Base-by-base conservation (phyloP, 805 yeast species). In the Kurtzmaniella fragi region DNA sequence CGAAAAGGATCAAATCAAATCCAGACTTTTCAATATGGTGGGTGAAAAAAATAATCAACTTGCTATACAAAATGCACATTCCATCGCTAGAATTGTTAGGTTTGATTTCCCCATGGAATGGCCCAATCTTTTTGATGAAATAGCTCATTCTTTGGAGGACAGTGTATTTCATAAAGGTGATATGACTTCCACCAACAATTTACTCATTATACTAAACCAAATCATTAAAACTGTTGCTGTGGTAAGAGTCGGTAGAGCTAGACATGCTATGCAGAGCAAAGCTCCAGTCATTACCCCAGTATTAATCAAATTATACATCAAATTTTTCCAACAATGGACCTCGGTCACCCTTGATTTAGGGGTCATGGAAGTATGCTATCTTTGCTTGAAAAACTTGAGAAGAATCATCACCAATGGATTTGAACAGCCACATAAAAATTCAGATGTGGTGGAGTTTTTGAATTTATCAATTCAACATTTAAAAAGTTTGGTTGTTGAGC, bases 71-170 rank as follows among this genome's bases (percentile, higher is more conserved):
- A 84, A 86, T 56, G 95, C 97, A 0, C 84, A 85, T 46, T 82
- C 95, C 0, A 68, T 85, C 5, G 82, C 95, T 1, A 70, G 82
- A 43, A 84, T 93, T 20, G 83, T 85, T 17, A 64, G 97, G 37
- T 68, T 78, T 41, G 99, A 93, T 51, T 93, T 86, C 55, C 97
- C 98, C 0, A 58, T 64, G 2, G 89, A 82, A 34, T 93, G 97
- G 97, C 89, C 95, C 0, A 59, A 73, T 2, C 55, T 93, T 14
- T 84, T 93, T 52, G 90, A 84, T 41, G 81, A 80, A 11, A 44
- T 83, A 1, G 70, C 76, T 33, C 50, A 50, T 3, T 50, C 68
- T 15, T 51, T 83, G 35, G 77, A 67, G 41, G 59, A 66, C 10
- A 70, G 71, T 13, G 67, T 70, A 11, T 59, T 64, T 20, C 59